Conservation (phyloP, 768 basidiomycete species). For the Auriscalpium orientale region DNA sequence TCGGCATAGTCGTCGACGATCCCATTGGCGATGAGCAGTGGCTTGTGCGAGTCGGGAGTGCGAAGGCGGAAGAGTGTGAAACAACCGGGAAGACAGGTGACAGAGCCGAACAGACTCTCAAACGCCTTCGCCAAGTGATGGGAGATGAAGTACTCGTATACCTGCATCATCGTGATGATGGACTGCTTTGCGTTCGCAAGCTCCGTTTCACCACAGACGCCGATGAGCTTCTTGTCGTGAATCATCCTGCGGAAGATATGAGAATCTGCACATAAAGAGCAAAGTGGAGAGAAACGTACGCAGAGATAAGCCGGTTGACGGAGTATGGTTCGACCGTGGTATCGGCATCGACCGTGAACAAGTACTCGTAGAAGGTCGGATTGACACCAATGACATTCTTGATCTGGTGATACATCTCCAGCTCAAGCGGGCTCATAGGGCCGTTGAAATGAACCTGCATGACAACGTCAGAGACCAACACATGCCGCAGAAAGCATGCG, state of each 20-base stretch:
- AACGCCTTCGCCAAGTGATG: constrained; percentile 99
- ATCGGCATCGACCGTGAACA: constrained; percentile 92
- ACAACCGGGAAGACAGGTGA: constrained; percentile 98
- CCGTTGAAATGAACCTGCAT: constrained; percentile 88
- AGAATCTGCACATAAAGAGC: background rate
- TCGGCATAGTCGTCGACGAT: constrained; percentile 91
- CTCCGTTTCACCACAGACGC: constrained; percentile 92
- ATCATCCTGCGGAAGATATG: constrained; percentile 62
- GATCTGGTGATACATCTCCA: constrained; percentile 99
- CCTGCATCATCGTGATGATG: constrained; percentile 97
- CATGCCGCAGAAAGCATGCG: background rate
- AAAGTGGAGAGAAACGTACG: constrained; percentile 45
- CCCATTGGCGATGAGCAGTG: constrained; percentile 84
- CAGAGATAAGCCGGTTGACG: constrained; percentile 85
- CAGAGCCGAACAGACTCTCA: constrained; percentile 93
- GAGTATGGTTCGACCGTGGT: constrained; percentile 87
- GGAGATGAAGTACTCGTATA: constrained; percentile 98
- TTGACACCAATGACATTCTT: constrained; percentile 99
- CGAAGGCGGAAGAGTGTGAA: constrained; percentile 96
- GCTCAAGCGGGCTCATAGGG: constrained; percentile 92
- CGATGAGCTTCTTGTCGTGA: constrained; percentile 90
- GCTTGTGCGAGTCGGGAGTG: constrained; percentile 92
- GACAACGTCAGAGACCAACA: background rate
- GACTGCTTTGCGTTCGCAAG: constrained; percentile 93
- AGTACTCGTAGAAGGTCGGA: constrained; percentile 95